Conservation (phyloP, 805 yeast genomes). For the Brettanomyces bruxellensis region DNA sequence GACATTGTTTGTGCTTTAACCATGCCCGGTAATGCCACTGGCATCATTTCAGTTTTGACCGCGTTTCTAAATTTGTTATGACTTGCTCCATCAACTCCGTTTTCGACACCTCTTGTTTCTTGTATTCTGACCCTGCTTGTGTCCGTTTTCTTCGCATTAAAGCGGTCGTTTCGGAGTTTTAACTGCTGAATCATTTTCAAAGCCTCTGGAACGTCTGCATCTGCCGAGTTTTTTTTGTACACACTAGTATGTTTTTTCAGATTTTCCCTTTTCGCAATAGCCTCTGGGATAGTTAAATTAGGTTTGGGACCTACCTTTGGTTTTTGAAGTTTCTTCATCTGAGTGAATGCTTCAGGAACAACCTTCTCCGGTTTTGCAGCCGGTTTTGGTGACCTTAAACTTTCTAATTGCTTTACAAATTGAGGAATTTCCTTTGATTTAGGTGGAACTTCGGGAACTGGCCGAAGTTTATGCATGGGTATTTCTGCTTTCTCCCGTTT, state of each 20-base stretch:
- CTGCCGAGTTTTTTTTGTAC: not conserved
- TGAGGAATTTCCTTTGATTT: not conserved
- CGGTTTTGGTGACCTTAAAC: not conserved
- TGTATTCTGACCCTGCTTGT: too few relatives aligned
- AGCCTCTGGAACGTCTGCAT: not conserved
- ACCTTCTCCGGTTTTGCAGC: not conserved
- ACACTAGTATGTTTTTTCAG: not conserved
- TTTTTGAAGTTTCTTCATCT: not conserved
- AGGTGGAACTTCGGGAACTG: not conserved
- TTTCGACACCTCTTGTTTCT: too few relatives aligned
- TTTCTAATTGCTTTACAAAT: not conserved
- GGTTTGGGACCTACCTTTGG: not conserved
- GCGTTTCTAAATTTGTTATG: not conserved
- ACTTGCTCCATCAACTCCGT: not conserved
- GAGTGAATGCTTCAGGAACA: not conserved
- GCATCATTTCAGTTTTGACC: conserved; percentile 14
- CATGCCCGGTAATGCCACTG: conserved; percentile 4
- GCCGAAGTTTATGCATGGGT: not conserved
- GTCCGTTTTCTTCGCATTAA: too few relatives aligned
- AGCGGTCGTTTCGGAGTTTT: too few relatives aligned
- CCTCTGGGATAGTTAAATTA: not conserved
- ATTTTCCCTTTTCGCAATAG: not conserved
- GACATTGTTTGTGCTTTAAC: conserved; percentile 12
- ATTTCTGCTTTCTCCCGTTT: not conserved
- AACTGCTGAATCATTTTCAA: not conserved